Base-by-base conservation (phyloP, 805 yeast genomes). In the Komagataella phaffii region DNA sequence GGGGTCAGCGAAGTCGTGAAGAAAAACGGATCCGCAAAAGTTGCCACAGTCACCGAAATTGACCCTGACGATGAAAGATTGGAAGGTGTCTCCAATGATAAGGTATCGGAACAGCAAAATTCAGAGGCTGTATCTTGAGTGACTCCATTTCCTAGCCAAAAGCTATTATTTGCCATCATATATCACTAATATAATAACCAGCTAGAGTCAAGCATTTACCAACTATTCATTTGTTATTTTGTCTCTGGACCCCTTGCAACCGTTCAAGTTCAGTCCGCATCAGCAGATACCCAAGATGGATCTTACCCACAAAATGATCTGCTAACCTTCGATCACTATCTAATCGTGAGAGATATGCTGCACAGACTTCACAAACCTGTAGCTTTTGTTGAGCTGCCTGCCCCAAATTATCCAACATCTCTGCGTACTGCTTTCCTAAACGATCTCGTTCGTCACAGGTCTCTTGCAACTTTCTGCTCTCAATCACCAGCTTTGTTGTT, bases 341-440 rank as follows among this genome's bases (percentile, higher is more conserved):
- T 52, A 89, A 68, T 54, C 91, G 71, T 7, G 95, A 85, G 44
- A 91, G 69, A 60, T 84, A 88, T 0, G 96, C 96, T 1, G 96
- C 96, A 67, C 98, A 90, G 1, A 80, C 81, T 56, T 80, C 85
- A 66, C 98, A 90, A 1, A 88, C 95, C 64, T 89, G 96, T 48
- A 90, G 71, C 63, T 88, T 87, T 60, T 90, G 97, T 61, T 86
- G 95, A 1, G 93, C 88, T 10, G 89, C 77, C 58, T 87, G 91
- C 2, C 95, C 93, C 6, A 84, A 73, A 59, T 79, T 81, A 53
- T 87, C 96, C 12, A 82, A 75, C 6, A 85, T 66, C 23, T 70
- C 73, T 46, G 84, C 68, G 3, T 85, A 81, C 49, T 74, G 76
- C 50, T 76, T 77, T 1, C 83, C 79, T 17, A 80, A 67, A 17